phyloP scores from a whole-genome alignment of 345 rosid genomes.

The Lepidium didymum region DNA sequence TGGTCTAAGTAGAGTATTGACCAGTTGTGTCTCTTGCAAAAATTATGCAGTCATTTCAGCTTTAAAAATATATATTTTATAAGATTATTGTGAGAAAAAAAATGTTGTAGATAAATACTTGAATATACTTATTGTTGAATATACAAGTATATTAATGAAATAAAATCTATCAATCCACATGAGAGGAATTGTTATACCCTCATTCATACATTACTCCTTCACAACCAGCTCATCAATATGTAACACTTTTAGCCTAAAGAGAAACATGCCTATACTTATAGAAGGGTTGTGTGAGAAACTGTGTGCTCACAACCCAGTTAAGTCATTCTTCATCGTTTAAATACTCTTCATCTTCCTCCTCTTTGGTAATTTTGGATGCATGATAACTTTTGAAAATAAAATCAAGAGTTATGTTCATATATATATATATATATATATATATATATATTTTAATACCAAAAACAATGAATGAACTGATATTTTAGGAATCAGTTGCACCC shows the following conservation, averaged over 20 bases:
- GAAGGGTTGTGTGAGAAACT: conserved; percentile 87
- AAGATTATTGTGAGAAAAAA: no score
- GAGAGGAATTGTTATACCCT: no score
- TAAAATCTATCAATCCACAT: no score
- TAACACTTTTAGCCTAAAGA: neutral
- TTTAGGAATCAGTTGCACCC: neutral
- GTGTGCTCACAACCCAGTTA: conserved; percentile 67
- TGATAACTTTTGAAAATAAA: conserved; percentile 69
- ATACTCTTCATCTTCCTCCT: conserved; percentile 98
- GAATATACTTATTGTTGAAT: no score
- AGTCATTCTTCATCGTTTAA: conserved; percentile 88
- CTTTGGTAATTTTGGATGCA: conserved; percentile 94
- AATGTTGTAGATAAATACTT: no score
- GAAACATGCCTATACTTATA: conserved; percentile 39
- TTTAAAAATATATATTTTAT: no score
- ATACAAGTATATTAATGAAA: no score
- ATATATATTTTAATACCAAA: neutral
- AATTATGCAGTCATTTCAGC: no score
- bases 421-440: no score
- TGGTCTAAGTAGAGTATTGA: no score
- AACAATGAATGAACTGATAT: neutral
- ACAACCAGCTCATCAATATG: neutral
- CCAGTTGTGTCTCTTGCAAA: no score
- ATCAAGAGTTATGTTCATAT: no score
- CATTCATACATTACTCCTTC: neutral